Evolutionary conservation across 2,329 filamentous ascomycete species (phyloP).

Genomic region (Aspergillus persii): DNA sequence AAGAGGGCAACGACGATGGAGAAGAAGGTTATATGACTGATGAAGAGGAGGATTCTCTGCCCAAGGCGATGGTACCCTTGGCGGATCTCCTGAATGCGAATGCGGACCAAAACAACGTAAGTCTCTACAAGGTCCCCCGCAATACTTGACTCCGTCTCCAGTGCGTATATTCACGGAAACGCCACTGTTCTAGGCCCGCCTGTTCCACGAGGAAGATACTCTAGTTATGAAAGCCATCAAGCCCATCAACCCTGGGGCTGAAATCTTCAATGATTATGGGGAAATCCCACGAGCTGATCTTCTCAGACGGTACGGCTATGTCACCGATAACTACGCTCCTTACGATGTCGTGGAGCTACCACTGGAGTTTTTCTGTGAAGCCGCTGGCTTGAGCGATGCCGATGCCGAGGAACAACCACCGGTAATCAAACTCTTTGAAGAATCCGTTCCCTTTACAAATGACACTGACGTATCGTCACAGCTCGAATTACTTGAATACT

Average conservation of each 20-base stretch:
- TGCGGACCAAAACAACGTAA: slow-evolving; percentile 74
- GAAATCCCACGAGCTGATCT: slow-evolving; percentile 79
- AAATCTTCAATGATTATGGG: slow-evolving; percentile 88
- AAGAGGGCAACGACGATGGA: slow-evolving; percentile 53
- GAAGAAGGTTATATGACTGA: slow-evolving; percentile 55
- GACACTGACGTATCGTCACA: slow-evolving; percentile 17
- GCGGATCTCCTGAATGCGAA: slow-evolving; percentile 89
- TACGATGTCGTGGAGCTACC: slow-evolving; percentile 83
- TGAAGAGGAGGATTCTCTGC: slow-evolving; percentile 60
- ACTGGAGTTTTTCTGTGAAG: slow-evolving; percentile 55
- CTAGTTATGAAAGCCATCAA: slow-evolving; percentile 72
- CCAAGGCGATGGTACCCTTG: slow-evolving; percentile 86
- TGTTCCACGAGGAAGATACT: slow-evolving; percentile 58
- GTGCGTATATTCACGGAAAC: neutral
- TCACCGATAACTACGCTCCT: slow-evolving; percentile 71
- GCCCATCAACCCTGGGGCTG: slow-evolving; percentile 66
- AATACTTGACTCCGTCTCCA: neutral
- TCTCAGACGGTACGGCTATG: slow-evolving; percentile 80
- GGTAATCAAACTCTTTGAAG: slow-evolving; percentile 19
- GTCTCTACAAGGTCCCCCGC: slow-evolving; percentile 14
- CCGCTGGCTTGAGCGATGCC: slow-evolving; percentile 32
- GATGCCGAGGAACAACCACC: slow-evolving; percentile 31
- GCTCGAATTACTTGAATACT: slow-evolving; percentile 59
- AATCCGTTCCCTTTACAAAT: neutral
- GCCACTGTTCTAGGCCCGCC: slow-evolving; percentile 46